Conservation (phyloP, 2,329 filamentous ascomycete species). For the Cadophora gregata region DNA sequence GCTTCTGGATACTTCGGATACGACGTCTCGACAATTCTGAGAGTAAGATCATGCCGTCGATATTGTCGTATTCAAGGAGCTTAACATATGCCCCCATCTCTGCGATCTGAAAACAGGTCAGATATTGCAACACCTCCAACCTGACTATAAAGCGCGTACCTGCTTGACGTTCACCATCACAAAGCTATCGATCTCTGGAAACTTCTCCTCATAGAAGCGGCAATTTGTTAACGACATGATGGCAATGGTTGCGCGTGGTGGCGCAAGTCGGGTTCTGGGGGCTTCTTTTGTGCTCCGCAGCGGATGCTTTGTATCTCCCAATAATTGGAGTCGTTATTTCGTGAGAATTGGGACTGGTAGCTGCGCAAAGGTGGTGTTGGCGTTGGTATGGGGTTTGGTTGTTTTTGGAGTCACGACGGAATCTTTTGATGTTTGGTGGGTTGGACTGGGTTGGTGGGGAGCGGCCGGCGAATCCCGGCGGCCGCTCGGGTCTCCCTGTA, state of each 20-base stretch:
- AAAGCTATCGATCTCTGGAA: constrained; percentile 97
- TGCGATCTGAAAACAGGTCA: constrained; percentile 70
- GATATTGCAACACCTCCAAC: constrained; percentile 3
- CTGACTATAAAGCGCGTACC: constrained; percentile 55
- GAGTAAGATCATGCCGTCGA: constrained; percentile 99
- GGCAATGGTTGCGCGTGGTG: constrained; percentile 25
- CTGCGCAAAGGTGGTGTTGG: not conserved
- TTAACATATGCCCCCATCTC: constrained; percentile 99
- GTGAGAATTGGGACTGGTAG: not conserved
- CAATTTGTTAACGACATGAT: constrained; percentile 96
- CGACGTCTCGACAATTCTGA: constrained; percentile 96
- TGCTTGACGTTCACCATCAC: constrained; percentile 99
- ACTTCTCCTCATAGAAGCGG: constrained; percentile 98
- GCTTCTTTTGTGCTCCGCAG: constrained; percentile 31
- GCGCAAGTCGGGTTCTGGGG: constrained; percentile 17
- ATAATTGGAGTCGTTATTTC: not conserved
- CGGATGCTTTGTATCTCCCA: constrained; percentile 15
- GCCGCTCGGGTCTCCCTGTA: not conserved
- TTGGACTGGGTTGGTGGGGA: constrained; percentile 24
- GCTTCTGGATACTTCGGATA: constrained; percentile 98
- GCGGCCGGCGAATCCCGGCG: constrained; percentile 13
- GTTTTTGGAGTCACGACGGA: constrained; percentile 26
- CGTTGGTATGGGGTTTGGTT: constrained; percentile 9
- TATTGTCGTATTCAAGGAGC: constrained; percentile 99
- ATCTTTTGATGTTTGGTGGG: constrained; percentile 27